These are phyloP conservation scores for Letharia columbiana DNA, from an alignment of 495 filamentous ascomycete genomes.

Conservation along the genomic window DNA sequence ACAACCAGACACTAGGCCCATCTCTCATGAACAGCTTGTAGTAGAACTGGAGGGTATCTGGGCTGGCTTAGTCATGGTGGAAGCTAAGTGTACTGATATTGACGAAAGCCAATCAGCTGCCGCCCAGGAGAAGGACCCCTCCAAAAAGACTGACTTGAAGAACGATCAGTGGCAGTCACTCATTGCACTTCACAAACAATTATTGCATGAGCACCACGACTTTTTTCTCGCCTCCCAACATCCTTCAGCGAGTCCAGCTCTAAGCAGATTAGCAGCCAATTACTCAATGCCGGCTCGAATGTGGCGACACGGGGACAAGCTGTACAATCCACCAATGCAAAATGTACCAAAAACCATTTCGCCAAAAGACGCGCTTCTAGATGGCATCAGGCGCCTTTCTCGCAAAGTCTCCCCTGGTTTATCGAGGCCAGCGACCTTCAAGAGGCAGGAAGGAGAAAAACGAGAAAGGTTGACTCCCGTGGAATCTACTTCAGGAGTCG, in stretches of 20 bases:
- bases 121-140: conserved; percentile 28
- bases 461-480: too few species aligned
- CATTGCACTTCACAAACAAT: conserved; percentile 35
- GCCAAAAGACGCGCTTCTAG: too few species aligned
- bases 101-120: conserved; percentile 29
- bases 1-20: conserved; percentile 56
- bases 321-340: too few species aligned
- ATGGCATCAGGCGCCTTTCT: too few species aligned
- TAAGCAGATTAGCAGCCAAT: conserved; percentile 33
- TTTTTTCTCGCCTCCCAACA: conserved; percentile 38
- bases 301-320: conserved; percentile 45
- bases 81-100: conserved; percentile 41
- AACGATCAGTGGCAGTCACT: conserved; percentile 40
- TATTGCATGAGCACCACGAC: conserved; percentile 29
- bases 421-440: too few species aligned
- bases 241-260: conserved; percentile 35
- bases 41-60: conserved; percentile 39
- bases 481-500: too few species aligned
- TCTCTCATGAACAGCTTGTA: conserved; percentile 66
- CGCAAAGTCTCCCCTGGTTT: too few species aligned
- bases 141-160: conserved; percentile 26
- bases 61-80: conserved; percentile 41
- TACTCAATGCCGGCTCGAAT: conserved; percentile 44
- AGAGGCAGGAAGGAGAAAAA: too few species aligned
- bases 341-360: too few species aligned